A percentile compares a stretch with the other conserved stretches of the same genome.
phyloP scores from a whole-genome alignment of 1,284 basidiomycete species.

The Coniophora puteana region DNA sequence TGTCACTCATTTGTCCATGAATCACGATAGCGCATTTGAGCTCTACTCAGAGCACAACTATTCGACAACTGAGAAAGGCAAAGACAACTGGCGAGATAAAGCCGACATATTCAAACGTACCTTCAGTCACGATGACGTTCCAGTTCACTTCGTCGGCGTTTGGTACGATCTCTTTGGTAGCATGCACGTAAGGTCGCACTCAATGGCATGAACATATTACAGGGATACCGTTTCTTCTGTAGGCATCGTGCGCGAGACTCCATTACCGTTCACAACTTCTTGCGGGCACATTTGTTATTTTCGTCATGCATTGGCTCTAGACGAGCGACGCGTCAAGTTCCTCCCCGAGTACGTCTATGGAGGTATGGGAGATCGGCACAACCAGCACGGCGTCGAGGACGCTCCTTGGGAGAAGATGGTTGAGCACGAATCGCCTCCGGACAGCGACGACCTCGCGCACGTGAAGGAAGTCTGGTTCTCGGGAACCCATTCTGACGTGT shows the following conservation, averaged over 20 bases:
- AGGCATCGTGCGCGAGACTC: slow-evolving; percentile 12
- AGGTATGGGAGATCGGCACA: neutral
- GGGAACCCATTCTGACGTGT: slow-evolving; percentile 31
- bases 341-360: slow-evolving; percentile 20
- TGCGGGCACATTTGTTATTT: slow-evolving; percentile 2
- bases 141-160: slow-evolving; percentile 20
- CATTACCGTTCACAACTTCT: slow-evolving; percentile 10
- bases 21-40: slow-evolving; percentile 21
- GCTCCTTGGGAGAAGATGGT: no score
- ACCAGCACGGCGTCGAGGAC: no score
- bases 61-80: slow-evolving; percentile 8
- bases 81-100: neutral
- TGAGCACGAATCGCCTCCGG: no score
- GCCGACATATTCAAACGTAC: neutral
- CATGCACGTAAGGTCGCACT: neutral
- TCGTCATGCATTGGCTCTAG: slow-evolving; percentile 9
- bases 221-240: slow-evolving; percentile 11
- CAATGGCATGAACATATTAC: neutral
- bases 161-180: slow-evolving; percentile 12
- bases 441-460: slow-evolving; percentile 11
- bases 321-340: slow-evolving; percentile 27
- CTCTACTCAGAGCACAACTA: slow-evolving; percentile 22
- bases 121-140: neutral
- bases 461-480: slow-evolving; percentile 32
- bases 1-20: slow-evolving; percentile 6